phyloP scores from a whole-genome alignment of 129 eudicot species.

The Apium graveolens region DNA sequence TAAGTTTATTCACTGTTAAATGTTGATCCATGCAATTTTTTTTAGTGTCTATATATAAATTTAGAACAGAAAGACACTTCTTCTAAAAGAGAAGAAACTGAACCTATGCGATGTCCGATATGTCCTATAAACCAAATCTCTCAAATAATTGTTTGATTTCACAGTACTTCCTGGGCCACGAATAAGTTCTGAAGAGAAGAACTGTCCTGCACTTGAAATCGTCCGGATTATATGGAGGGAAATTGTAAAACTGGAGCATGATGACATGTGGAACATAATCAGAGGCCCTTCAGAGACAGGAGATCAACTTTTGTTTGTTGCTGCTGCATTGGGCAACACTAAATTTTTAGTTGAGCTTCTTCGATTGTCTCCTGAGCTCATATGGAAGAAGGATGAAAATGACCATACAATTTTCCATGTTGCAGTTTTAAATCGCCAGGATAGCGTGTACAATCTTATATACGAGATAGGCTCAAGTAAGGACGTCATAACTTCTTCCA shows the following conservation, averaged over 20 bases:
- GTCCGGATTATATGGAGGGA: slow-evolving; percentile 2
- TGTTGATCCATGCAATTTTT: neutral
- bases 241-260: neutral
- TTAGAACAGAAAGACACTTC: neutral
- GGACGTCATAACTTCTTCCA: slow-evolving; percentile 10
- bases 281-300: neutral
- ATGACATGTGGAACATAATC: neutral
- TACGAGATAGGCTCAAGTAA: slow-evolving; percentile 16
- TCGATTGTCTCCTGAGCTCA: slow-evolving; percentile 18
- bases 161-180: slow-evolving; percentile 3
- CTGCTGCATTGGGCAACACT: slow-evolving; percentile 16
- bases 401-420: slow-evolving; percentile 9
- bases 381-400: neutral
- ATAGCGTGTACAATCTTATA: slow-evolving; percentile 16
- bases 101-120: neutral
- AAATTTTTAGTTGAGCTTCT: slow-evolving; percentile 7
- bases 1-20: neutral
- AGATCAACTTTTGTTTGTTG: slow-evolving; percentile 10
- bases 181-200: neutral
- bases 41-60: neutral
- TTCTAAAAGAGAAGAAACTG: neutral
- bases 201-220: neutral
- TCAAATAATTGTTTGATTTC: too few relatives aligned
- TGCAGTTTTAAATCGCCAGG: slow-evolving; percentile 23
- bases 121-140: neutral